A percentile compares a stretch with the other conserved stretches of the same genome.
Conservation (phyloP, 139 green algal species). For the Chlamydomonas incerta region DNA sequence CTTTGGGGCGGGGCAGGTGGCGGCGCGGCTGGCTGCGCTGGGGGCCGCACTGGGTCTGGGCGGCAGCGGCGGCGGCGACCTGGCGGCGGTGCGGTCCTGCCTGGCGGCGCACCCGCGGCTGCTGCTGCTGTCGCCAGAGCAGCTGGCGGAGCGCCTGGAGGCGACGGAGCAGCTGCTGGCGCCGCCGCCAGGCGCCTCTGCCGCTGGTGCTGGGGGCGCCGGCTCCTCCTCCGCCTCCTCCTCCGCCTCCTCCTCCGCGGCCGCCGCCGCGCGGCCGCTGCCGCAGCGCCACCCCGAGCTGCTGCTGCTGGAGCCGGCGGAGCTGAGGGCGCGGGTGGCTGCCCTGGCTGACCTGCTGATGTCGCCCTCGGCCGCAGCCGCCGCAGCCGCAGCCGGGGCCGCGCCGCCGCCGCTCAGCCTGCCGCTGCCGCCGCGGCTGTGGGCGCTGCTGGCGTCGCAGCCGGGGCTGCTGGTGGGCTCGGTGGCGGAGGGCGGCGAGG, state of each 20-base stretch:
- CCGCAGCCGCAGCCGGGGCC: background rate
- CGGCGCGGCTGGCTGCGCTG: conserved; percentile 11
- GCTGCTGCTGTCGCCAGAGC: background rate
- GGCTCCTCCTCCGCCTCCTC: background rate
- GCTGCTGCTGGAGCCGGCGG: conserved; percentile 14
- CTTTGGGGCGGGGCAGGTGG: background rate
- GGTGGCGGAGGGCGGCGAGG: background rate
- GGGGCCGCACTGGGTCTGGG: background rate
- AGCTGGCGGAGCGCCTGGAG: background rate
- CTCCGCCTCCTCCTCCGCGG: background rate
- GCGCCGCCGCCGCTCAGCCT: background rate
- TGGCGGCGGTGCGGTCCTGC: background rate
- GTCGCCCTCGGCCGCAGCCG: background rate
- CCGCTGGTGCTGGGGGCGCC: no score
- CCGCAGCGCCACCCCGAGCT: background rate
- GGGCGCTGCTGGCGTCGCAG: background rate
- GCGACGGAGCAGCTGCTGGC: background rate
- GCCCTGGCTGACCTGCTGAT: background rate
- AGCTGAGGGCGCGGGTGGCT: background rate
- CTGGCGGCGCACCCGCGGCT: background rate
- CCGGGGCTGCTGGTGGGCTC: conserved; percentile 8
- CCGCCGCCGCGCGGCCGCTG: background rate
- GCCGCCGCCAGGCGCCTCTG: background rate
- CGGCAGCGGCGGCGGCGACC: background rate
- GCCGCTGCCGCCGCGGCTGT: conserved; percentile 7